These are phyloP conservation scores for Lactarius deliciosus DNA, from an alignment of 768 basidiomycete genomes.

Conservation along the genomic window DNA sequence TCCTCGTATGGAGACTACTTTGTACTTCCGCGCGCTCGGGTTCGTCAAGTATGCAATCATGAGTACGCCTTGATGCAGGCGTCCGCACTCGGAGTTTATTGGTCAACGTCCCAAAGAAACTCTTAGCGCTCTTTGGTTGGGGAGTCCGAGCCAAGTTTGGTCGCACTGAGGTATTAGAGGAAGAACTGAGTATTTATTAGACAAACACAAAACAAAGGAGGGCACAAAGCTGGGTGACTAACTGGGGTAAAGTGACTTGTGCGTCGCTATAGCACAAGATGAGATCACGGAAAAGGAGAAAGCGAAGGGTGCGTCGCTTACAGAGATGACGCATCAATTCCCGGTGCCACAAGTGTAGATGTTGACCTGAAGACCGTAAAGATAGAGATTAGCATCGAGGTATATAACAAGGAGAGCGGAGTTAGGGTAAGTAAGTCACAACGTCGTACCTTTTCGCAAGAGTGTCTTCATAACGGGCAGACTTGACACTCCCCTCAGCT, in stretches of 20 bases:
- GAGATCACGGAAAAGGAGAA: not conserved
- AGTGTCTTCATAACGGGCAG: not conserved
- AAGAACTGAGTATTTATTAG: not conserved
- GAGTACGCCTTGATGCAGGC: not conserved
- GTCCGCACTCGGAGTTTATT: conserved; percentile 18
- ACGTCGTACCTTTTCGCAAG: conserved; percentile 7
- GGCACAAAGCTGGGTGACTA: not conserved
- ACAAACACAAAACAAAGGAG: not conserved
- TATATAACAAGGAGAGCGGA: not conserved
- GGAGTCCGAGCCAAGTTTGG: not conserved
- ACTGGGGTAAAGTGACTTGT: not conserved
- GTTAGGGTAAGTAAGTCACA: not conserved
- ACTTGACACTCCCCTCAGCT: not conserved
- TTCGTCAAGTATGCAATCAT: not conserved
- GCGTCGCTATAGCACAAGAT: not conserved
- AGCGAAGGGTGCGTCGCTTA: conserved; percentile 1
- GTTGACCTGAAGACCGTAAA: conserved; percentile 1
- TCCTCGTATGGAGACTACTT: not conserved
- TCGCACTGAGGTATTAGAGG: not conserved
- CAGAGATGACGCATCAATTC: conserved; percentile 7
- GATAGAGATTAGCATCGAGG: not conserved
- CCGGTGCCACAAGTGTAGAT: not conserved
- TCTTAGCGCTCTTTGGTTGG: conserved; percentile 4
- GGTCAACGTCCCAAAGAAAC: conserved; percentile 13
- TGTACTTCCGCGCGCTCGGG: not conserved